Conservation (phyloP, 306 rosid genomes). For the Dicorynia guianensis region DNA sequence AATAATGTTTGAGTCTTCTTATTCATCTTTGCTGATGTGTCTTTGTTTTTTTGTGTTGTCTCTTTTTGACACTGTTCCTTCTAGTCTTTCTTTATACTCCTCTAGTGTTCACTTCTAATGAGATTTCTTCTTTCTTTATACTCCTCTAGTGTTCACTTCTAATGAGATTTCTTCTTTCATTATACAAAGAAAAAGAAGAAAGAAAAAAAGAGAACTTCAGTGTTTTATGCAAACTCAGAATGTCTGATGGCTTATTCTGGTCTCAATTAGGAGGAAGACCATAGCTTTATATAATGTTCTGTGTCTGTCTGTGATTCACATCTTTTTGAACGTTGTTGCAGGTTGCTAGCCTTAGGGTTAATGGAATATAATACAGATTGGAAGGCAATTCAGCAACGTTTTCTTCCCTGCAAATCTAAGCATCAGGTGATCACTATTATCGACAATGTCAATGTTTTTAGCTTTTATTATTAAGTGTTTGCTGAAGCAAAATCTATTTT, state of each 20-base stretch:
- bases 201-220: neutral
- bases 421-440: conserved; percentile 72
- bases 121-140: neutral
- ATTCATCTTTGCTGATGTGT: neutral
- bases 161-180: neutral
- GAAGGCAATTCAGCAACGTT: conserved; percentile 89
- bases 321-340: conserved; percentile 45
- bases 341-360: conserved; percentile 86
- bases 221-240: conserved; percentile 6
- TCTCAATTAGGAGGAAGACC: neutral
- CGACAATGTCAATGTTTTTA: conserved; percentile 4
- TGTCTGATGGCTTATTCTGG: neutral
- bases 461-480: neutral
- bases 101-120: conserved; percentile 14
- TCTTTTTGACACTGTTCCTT: too few relatives aligned
- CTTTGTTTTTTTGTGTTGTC: too few relatives aligned
- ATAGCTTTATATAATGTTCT: neutral
- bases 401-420: conserved; percentile 92
- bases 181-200: too few relatives aligned
- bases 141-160: conserved; percentile 2
- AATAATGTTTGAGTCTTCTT: neutral
- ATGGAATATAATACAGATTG: conserved; percentile 96
- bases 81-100: neutral
- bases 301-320: neutral
- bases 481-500: too few relatives aligned